Percentiles rank a stretch among this genome's conserved stretches.
Evolutionary conservation across 1,139 yeast genomes (phyloP).

Genomic region (Suhomyces guaymorum): DNA sequence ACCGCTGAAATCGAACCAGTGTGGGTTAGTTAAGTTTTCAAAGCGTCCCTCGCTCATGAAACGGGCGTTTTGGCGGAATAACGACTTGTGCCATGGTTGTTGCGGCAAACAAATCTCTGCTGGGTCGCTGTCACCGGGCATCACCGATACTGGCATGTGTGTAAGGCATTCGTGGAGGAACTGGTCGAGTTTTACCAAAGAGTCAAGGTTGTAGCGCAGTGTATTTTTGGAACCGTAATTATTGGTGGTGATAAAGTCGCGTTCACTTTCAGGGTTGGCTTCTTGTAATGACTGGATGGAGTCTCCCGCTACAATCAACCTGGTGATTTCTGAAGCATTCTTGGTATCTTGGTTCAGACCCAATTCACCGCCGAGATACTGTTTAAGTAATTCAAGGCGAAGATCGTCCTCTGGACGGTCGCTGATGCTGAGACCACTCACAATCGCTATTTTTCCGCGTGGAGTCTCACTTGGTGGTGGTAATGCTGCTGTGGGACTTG

Average conservation of each 20-base stretch:
- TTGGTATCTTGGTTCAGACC: slow-evolving; percentile 35
- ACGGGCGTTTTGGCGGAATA: slow-evolving; percentile 53
- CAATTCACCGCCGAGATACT: slow-evolving; percentile 71
- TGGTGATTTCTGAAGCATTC: slow-evolving; percentile 41
- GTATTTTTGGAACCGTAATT: slow-evolving; percentile 57
- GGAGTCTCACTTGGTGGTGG: slow-evolving; percentile 9
- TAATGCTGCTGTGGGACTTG: slow-evolving; percentile 55
- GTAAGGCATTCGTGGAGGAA: slow-evolving; percentile 60
- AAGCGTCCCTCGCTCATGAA: slow-evolving; percentile 43
- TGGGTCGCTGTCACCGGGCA: slow-evolving; percentile 89
- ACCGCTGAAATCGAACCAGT: slow-evolving; percentile 56
- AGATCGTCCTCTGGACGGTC: slow-evolving; percentile 40
- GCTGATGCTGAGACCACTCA: slow-evolving; percentile 71
- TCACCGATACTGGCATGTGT: slow-evolving; percentile 65
- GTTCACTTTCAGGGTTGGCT: slow-evolving; percentile 24
- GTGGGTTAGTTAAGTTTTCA: slow-evolving; percentile 71
- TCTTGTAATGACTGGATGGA: slow-evolving; percentile 47
- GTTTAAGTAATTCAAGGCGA: slow-evolving; percentile 62
- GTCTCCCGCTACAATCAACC: slow-evolving; percentile 75
- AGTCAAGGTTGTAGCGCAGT: slow-evolving; percentile 48
- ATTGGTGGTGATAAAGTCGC: slow-evolving; percentile 36
- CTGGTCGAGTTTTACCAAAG: slow-evolving; percentile 50
- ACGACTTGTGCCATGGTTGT: slow-evolving; percentile 78
- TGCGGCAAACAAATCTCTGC: slow-evolving; percentile 85
- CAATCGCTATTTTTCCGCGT: slow-evolving; percentile 52